Base-by-base conservation (phyloP, 1,139 yeast genomes). In the Nadsonia starkeyi-henricii region DNA sequence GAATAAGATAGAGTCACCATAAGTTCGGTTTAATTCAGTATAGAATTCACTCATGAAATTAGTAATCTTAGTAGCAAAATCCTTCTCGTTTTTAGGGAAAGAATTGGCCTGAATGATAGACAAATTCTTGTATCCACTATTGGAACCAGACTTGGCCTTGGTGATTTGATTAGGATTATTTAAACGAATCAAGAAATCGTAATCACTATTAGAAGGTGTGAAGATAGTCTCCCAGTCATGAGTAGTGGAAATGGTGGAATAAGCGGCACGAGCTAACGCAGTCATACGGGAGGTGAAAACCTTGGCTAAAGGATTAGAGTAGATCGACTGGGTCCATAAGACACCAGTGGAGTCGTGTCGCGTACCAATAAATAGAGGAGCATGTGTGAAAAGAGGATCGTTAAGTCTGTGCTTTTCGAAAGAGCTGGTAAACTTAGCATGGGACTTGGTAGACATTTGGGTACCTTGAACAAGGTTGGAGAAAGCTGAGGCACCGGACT, bases 211-310 rank as follows among this genome's bases (percentile, higher is more conserved):
- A 0, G 95, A 88, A 2, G 97, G 91, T 0, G 82, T 77, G 63
- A 86, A 86, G 46, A 86, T 53, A 30, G 74, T 71, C 30, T 71
- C 66, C 36, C 70, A 69, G 50, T 66, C 67, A 28, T 42, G 53
- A 19, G 56, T 55, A 4, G 50, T 50, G 19, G 71, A 73, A 19
- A 82, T 62, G 51, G 82, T 62, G 37, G 73, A 73, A 44, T 75
- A 67, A 0, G 93, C 91, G 33, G 83, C 88, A 56, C 88, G 77
- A 1, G 96, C 78, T 53, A 91, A 73, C 0, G 95, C 91, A 0
- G 97, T 89, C 54, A 89, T 68, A 67, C 98, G 78, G 20, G 89
- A 75, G 1, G 95, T 89, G 50, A 88, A 80, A n/a, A 68, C 60
- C 37, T 57, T 57, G 1, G 64, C 65, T 15, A 52, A 51, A 7